Conservation (phyloP, 2,329 filamentous ascomycete genomes). For the Gliomastix tumulicola region DNA sequence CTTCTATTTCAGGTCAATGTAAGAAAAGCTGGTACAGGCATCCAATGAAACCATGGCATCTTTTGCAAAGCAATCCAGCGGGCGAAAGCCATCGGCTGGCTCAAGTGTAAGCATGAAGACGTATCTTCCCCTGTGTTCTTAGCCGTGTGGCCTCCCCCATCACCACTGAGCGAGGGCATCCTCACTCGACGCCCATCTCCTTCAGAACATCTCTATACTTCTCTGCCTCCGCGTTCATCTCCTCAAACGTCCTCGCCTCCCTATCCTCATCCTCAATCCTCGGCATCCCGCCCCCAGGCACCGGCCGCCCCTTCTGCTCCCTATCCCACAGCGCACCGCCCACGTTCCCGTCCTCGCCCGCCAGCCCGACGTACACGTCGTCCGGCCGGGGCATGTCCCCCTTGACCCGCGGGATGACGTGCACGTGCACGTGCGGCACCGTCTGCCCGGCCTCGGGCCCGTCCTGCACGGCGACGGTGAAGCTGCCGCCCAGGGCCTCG, state of each 20-base stretch:
- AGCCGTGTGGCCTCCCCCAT: too few species aligned
- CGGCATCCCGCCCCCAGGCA: constrained; percentile 53
- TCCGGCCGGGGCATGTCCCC: constrained; percentile 51
- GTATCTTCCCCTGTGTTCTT: too few species aligned
- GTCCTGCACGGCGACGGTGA: constrained; percentile 96
- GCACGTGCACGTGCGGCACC: constrained; percentile 87
- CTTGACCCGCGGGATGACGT: constrained; percentile 71
- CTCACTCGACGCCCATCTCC: constrained; percentile 27
- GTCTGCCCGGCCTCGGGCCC: constrained; percentile 87
- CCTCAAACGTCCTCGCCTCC: constrained; percentile 58
- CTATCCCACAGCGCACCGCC: constrained; percentile 63
- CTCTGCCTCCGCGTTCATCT: constrained; percentile 75
- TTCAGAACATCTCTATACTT: constrained; percentile 49
- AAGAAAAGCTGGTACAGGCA: too few species aligned
- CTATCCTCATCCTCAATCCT: constrained; percentile 66
- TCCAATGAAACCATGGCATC: too few species aligned
- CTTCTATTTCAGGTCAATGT: too few species aligned
- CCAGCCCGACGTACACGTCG: constrained; percentile 75
- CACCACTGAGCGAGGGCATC: too few species aligned
- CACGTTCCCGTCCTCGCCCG: constrained; percentile 79
- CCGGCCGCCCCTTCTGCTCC: constrained; percentile 40
- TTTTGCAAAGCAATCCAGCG: too few species aligned
- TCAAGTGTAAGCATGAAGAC: too few species aligned
- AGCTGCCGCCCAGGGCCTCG: constrained; percentile 54
- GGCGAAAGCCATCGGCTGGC: too few species aligned